Conservation (phyloP, 1,284 basidiomycete genomes). For the Lentinula novae-zelandiae region DNA sequence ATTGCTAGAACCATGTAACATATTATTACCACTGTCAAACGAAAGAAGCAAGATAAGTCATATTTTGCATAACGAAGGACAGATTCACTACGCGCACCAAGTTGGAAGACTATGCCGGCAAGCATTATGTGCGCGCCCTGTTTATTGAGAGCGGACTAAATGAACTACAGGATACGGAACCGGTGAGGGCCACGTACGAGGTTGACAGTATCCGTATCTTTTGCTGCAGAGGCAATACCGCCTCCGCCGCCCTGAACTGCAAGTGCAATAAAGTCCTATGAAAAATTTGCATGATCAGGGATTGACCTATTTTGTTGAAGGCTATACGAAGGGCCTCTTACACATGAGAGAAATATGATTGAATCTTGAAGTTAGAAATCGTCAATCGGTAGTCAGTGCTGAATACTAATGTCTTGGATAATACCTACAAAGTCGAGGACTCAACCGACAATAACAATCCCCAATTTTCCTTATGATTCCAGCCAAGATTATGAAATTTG, state of each 20-base stretch:
- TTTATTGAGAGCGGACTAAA: background rate
- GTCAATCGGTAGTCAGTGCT: too few species aligned
- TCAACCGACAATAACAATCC: constrained; percentile 39
- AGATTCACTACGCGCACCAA: constrained; percentile 5
- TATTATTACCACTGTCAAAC: background rate
- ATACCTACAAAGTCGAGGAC: constrained; percentile 25
- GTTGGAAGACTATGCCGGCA: constrained; percentile 28
- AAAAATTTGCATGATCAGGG: too few species aligned
- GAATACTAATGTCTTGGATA: background rate
- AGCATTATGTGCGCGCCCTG: constrained; percentile 34
- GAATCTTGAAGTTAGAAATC: constrained; percentile 24
- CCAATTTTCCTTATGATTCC: constrained; percentile 37
- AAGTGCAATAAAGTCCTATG: constrained; percentile 33
- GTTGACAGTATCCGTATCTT: background rate
- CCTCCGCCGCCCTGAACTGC: constrained; percentile 43
- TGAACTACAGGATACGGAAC: background rate
- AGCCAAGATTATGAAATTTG: constrained; percentile 43
- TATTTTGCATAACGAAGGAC: too few species aligned
- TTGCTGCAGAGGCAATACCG: constrained; percentile 28
- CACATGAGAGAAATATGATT: constrained; percentile 31
- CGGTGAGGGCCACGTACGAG: background rate
- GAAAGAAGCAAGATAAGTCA: constrained; percentile 1
- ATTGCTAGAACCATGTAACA: background rate
- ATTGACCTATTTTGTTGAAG: too few species aligned
- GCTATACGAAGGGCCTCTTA: background rate